Base-by-base conservation (phyloP, 306 rosid species). In the Sophora flavescens region DNA sequence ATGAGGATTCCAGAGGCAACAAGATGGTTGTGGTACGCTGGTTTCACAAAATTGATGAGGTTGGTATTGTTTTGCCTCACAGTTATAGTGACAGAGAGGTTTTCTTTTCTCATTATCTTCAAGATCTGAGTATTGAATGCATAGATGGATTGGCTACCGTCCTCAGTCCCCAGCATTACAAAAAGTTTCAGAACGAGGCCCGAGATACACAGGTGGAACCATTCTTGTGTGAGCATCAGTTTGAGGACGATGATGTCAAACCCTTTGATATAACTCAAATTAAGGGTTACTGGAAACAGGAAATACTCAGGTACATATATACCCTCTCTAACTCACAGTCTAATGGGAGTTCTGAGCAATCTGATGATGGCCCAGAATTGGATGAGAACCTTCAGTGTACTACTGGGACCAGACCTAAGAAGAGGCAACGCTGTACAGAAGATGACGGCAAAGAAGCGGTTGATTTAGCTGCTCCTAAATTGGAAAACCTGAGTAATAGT, bases 1-100 rank as follows among this genome's bases (percentile, higher is more conserved):
- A 90, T 32, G 98, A 92, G 82, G 98, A 92, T 86, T 90, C 92
- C 64, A 85, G 82, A 87, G 93, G 97, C 86, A 89, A 86, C 89
- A 94, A 87, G 92, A 94, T 90, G 97, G 97, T 87, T 79, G 91
- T 94, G 87, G 97, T 94, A 76, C 96, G 91, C 65, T 94, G 98
- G 98, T 94, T 90, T 88, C 95, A 94, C 91, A 92, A 89, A 87
- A 76, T 84, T 85, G 98, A 90, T 58, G 97, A 94, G 98, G 98
- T 94, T 92, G 96, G 93, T 90, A 83, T 86, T 82, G 82, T 28
- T 91, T 90, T 94, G 83, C 98, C 97, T 76, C 90, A 50, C 80
- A 83, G 80, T 85, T 92, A 69, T 90, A 87, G 89, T 84, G 96
- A 90, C 82, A 86, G 98, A 74, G 97, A 94, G 93, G 87, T 94